These are phyloP conservation scores for Candida verbasci DNA, from an alignment of 805 yeast genomes.

Conservation along the genomic window DNA sequence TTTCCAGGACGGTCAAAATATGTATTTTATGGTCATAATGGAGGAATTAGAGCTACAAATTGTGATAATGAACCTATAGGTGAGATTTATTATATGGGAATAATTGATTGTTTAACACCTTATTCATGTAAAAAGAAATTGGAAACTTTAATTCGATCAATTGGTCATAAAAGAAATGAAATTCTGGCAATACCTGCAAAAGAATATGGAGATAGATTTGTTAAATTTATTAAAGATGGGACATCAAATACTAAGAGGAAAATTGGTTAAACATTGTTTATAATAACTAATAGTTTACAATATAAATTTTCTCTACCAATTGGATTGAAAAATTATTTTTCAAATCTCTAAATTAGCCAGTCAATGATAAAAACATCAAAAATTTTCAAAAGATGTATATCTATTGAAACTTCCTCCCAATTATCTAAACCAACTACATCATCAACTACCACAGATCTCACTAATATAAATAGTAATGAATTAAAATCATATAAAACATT, in stretches of 20 bases:
- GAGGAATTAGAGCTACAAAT: constrained; percentile 77
- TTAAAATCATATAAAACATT: constrained; percentile 14
- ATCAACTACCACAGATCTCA: constrained; percentile 8
- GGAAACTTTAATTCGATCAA: constrained; percentile 81
- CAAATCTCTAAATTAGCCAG: too few relatives aligned
- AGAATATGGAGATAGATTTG: constrained; percentile 87
- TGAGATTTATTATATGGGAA: constrained; percentile 83
- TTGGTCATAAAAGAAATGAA: constrained; percentile 62
- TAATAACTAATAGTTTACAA: background rate
- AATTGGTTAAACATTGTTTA: background rate
- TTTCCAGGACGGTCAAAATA: constrained; percentile 47
- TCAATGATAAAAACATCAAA: too few relatives aligned
- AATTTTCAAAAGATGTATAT: too few relatives aligned
- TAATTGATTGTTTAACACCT: constrained; percentile 88
- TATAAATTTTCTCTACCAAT: background rate
- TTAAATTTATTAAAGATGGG: constrained; percentile 54
- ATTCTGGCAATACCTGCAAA: constrained; percentile 87
- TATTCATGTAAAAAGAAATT: constrained; percentile 68
- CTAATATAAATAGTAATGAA: constrained; percentile 12
- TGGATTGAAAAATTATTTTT: too few relatives aligned
- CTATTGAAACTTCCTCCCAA: too few relatives aligned
- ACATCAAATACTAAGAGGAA: constrained; percentile 12
- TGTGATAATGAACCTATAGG: constrained; percentile 55
- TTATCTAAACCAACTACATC: too few relatives aligned
- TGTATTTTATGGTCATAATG: constrained; percentile 72